phyloP scores from a whole-genome alignment of 805 yeast genomes.

The Candida ascalaphidarum region DNA sequence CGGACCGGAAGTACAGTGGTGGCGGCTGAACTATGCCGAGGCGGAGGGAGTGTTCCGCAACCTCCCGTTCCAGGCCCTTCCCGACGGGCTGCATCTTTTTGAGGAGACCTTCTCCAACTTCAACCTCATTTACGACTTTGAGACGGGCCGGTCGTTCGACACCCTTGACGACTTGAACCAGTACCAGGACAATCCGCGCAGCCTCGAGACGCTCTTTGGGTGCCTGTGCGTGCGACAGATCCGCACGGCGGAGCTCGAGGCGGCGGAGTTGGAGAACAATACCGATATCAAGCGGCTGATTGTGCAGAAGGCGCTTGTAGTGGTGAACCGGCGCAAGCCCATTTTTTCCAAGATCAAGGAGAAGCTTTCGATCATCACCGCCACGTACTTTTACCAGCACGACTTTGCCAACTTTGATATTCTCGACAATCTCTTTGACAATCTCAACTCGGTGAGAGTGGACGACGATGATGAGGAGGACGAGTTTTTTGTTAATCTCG shows the following conservation, averaged over 20 bases:
- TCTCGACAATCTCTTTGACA: slow-evolving; percentile 62
- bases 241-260: slow-evolving; percentile 47
- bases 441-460: slow-evolving; percentile 33
- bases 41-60: slow-evolving; percentile 62
- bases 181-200: slow-evolving; percentile 31
- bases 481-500: slow-evolving; percentile 54
- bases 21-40: slow-evolving; percentile 44
- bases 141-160: slow-evolving; percentile 36
- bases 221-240: slow-evolving; percentile 90
- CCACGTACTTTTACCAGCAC: slow-evolving; percentile 74
- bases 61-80: slow-evolving; percentile 88
- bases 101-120: slow-evolving; percentile 92
- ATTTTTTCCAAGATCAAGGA: slow-evolving; percentile 84
- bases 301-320: slow-evolving; percentile 86
- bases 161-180: slow-evolving; percentile 24
- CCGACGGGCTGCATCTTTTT: slow-evolving; percentile 91
- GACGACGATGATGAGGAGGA: slow-evolving; percentile 21
- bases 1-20: slow-evolving; percentile 94
- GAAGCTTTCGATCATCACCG: slow-evolving; percentile 81
- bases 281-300: slow-evolving; percentile 74
- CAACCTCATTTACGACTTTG: slow-evolving; percentile 67
- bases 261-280: slow-evolving; percentile 34
- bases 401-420: slow-evolving; percentile 66
- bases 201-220: slow-evolving; percentile 72
- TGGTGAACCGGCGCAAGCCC: slow-evolving; percentile 72